phyloP scores from a whole-genome alignment of 1,284 basidiomycete genomes.

The Moniliophthora roreri region DNA sequence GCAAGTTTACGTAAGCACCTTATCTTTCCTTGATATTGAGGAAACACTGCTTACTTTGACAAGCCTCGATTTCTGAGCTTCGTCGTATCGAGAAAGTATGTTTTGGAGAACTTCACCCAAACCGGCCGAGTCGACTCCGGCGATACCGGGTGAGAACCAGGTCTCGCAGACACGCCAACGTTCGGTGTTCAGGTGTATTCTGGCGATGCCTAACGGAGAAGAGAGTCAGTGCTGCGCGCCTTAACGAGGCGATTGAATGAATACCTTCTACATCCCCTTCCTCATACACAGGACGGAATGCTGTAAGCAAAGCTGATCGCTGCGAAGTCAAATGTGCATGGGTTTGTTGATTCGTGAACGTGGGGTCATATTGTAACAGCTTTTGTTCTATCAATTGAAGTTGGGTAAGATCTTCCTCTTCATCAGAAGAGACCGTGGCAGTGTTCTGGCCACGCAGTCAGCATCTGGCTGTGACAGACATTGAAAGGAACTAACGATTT shows the following conservation, averaged over 20 bases:
- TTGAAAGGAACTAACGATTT: conserved; percentile 65
- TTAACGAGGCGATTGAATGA: conserved; percentile 9
- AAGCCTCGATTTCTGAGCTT: conserved; percentile 62
- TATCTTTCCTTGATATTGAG: neutral
- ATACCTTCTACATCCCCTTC: conserved; percentile 71
- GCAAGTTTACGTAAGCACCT: neutral
- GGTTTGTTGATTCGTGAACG: conserved; percentile 82
- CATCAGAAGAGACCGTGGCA: conserved; percentile 88
- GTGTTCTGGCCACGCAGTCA: conserved; percentile 56
- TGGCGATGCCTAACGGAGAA: conserved; percentile 48
- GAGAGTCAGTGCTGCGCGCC: neutral
- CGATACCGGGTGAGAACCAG: conserved; percentile 92
- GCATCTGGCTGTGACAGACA: neutral
- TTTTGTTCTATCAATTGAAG: conserved; percentile 80
- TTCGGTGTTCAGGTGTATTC: conserved; percentile 94
- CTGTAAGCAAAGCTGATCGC: conserved; percentile 81
- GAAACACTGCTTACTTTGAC: conserved; percentile 41
- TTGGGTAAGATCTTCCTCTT: conserved; percentile 86
- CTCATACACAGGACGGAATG: conserved; percentile 76
- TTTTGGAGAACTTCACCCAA: conserved; percentile 88
- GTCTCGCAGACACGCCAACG: conserved; percentile 92
- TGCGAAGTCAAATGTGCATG: conserved; percentile 76
- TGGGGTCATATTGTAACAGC: conserved; percentile 81
- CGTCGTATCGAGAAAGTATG: conserved; percentile 80
- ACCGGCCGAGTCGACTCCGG: conserved; percentile 94